These are phyloP conservation scores for Parasarocladium wereldwijsianum DNA, from an alignment of 2,329 filamentous ascomycete genomes.

Conservation along the genomic window DNA sequence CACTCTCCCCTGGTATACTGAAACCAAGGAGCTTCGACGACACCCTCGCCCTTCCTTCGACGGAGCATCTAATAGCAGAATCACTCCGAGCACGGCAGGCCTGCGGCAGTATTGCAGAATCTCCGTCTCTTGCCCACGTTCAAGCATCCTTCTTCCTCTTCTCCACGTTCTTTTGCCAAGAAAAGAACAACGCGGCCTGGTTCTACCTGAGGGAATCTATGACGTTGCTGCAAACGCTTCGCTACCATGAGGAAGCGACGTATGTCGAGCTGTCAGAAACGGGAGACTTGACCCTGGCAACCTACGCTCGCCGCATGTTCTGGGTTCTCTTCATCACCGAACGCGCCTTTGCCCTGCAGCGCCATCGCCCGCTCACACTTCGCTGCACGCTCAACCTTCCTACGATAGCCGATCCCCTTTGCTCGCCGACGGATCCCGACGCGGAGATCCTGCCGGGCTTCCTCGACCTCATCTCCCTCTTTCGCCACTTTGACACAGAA, in stretches of 20 bases:
- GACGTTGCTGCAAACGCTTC: conserved; percentile 21
- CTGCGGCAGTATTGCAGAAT: conserved; percentile 13
- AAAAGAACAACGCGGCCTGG: conserved; percentile 19
- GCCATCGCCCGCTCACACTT: conserved; percentile 15
- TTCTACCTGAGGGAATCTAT: conserved; percentile 32
- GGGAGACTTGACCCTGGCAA: conserved; percentile 5
- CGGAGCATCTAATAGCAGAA: conserved; percentile 14
- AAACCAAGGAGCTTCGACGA: background rate
- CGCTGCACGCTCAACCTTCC: conserved; percentile 12
- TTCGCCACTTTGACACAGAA: conserved; percentile 12
- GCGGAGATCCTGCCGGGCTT: conserved; percentile 15
- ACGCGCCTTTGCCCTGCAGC: conserved; percentile 15
- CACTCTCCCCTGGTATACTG: conserved; percentile 14
- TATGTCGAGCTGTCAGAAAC: conserved; percentile 7
- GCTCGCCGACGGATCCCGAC: conserved; percentile 9
- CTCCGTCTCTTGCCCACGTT: conserved; percentile 12
- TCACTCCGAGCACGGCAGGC: conserved; percentile 11
- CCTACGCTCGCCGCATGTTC: conserved; percentile 12
- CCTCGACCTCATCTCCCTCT: conserved; percentile 14
- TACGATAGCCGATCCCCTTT: conserved; percentile 5
- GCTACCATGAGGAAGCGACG: conserved; percentile 12
- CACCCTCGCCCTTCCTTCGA: conserved; percentile 6
- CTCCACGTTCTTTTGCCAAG: conserved; percentile 14
- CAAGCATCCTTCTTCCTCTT: conserved; percentile 20
- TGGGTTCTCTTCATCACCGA: conserved; percentile 19